A percentile compares a stretch with the other conserved stretches of the same genome.
These are phyloP conservation scores for Cyamopsis tetragonoloba DNA, from an alignment of 306 rosid genomes.

Conservation along the genomic window DNA sequence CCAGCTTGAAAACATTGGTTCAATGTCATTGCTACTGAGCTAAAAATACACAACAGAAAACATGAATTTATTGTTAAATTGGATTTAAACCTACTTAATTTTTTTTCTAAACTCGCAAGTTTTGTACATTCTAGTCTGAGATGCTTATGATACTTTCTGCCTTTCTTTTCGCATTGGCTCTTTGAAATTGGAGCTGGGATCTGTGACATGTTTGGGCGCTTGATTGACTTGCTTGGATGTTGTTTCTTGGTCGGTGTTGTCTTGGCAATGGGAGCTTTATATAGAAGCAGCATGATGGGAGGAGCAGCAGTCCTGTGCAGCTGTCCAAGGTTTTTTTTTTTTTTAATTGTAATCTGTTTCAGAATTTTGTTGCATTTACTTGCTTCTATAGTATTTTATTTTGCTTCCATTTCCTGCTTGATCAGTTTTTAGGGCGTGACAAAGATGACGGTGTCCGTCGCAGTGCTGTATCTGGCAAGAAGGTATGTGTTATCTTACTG, in stretches of 20 bases:
- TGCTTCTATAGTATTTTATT: not conserved
- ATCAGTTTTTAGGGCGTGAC: constrained; percentile 80
- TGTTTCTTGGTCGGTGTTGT: constrained; percentile 68
- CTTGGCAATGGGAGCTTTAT: constrained; percentile 85
- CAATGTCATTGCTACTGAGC: not conserved
- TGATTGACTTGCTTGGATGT: constrained; percentile 71
- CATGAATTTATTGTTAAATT: not conserved
- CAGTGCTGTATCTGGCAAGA: constrained; percentile 97
- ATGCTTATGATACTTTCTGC: constrained; percentile 72
- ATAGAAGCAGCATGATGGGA: constrained; percentile 78
- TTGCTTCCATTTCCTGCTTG: constrained; percentile 8
- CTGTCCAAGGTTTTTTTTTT: constrained; percentile 93
- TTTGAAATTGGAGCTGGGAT: constrained; percentile 98
- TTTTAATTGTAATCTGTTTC: constrained; percentile 14
- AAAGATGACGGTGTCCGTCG: constrained; percentile 86
- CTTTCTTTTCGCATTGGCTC: constrained; percentile 76
- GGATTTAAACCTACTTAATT: not conserved
- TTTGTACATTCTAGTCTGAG: constrained; percentile 29
- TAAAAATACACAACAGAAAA: not conserved
- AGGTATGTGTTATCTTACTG: constrained; percentile 42
- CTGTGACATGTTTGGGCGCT: constrained; percentile 70
- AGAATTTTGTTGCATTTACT: not conserved
- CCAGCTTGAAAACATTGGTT: not conserved
- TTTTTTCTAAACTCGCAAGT: not conserved
- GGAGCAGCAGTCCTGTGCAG: constrained; percentile 79